phyloP scores from a whole-genome alignment of 768 basidiomycete genomes.

The Pleurotus giganteus region DNA sequence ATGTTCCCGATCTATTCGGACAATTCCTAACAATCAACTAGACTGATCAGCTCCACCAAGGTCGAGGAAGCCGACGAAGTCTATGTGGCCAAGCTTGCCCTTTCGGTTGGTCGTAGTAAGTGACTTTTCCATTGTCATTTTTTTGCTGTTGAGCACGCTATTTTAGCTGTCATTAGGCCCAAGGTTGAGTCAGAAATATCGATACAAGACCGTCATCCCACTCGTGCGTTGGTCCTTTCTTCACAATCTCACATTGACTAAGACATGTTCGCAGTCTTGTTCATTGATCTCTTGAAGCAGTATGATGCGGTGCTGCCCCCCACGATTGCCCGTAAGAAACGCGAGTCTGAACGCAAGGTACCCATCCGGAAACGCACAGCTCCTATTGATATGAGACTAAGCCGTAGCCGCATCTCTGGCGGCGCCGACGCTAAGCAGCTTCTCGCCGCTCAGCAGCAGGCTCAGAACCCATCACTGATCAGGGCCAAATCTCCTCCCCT shows the following conservation, averaged over 20 bases:
- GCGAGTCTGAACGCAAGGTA: conserved; percentile 81
- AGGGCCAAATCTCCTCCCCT: conserved; percentile 34
- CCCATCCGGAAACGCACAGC: conserved; percentile 86
- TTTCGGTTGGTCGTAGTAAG: conserved; percentile 86
- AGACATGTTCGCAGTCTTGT: conserved; percentile 51
- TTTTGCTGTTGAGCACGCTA: neutral
- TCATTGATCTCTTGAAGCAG: conserved; percentile 80
- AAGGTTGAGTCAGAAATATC: conserved; percentile 80
- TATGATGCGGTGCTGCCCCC: conserved; percentile 76
- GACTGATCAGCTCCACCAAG: conserved; percentile 67
- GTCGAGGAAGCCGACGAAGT: conserved; percentile 74
- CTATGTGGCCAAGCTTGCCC: conserved; percentile 82
- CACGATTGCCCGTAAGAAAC: conserved; percentile 80
- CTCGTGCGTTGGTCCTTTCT: conserved; percentile 42
- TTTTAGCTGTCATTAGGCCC: conserved; percentile 75
- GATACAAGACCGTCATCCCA: conserved; percentile 88
- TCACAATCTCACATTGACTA: neutral
- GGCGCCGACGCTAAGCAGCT: conserved; percentile 70
- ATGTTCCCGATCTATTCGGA: neutral
- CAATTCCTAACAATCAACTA: conserved; percentile 24
- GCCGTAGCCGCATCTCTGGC: conserved; percentile 70
- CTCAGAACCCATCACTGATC: conserved; percentile 48
- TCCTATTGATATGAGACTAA: conserved; percentile 85
- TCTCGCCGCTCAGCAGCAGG: conserved; percentile 66
- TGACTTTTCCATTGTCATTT: conserved; percentile 8